Percentiles rank a stretch among this genome's conserved stretches.
Evolutionary conservation across 192 early-diverging fungal genomes (phyloP).

Genomic region (Coemansia sp.): DNA sequence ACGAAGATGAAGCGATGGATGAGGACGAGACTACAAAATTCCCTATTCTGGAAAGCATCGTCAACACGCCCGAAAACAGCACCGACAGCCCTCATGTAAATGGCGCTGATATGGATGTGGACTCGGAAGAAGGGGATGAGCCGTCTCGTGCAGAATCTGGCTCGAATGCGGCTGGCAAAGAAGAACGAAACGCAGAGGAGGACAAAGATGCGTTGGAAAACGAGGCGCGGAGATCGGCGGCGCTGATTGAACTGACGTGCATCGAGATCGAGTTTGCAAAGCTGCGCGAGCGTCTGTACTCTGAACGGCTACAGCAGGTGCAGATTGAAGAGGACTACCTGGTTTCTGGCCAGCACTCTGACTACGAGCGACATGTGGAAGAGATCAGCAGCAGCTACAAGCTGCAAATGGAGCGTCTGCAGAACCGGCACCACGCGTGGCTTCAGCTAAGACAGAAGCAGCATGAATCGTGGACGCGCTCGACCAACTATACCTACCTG

Average conservation of each 20-base stretch:
- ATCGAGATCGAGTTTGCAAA: conserved; percentile 57
- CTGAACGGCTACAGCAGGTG: conserved; percentile 48
- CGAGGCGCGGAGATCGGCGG: conserved; percentile 45
- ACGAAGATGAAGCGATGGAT: conserved; percentile 9
- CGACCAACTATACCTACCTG: conserved; percentile 49
- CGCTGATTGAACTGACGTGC: conserved; percentile 40
- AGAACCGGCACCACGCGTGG: conserved; percentile 39
- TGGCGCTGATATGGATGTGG: conserved; percentile 10
- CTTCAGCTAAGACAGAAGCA: conserved; percentile 35
- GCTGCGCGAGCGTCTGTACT: conserved; percentile 52
- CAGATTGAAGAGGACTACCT: conserved; percentile 49
- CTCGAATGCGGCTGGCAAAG: neutral
- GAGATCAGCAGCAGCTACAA: conserved; percentile 20
- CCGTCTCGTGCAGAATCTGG: neutral
- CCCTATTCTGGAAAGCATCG: conserved; percentile 8
- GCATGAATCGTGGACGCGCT: conserved; percentile 31
- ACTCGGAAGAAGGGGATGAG: neutral
- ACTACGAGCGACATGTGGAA: conserved; percentile 40
- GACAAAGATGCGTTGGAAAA: conserved; percentile 15
- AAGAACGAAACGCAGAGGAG: neutral
- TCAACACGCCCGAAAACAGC: conserved; percentile 12
- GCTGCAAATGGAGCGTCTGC: conserved; percentile 32
- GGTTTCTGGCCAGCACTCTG: conserved; percentile 40
- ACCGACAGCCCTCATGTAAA: neutral
- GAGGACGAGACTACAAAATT: neutral